Base-by-base conservation (phyloP, 441 rosid species). In the Euphorbia schlechtendalii region DNA sequence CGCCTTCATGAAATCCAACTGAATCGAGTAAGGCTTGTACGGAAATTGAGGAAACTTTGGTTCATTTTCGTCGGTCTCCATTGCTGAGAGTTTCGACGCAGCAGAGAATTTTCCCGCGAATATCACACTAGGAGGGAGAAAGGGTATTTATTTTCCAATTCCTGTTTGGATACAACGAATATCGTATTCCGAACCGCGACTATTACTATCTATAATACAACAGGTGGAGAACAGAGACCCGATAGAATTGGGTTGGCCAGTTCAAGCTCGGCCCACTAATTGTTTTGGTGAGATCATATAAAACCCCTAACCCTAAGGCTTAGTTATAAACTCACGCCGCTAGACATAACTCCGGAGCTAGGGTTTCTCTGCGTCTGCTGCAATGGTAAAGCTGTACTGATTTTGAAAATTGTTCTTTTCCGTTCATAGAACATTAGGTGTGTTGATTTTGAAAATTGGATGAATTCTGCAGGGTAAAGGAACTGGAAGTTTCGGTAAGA, bases 401-500 rank as follows among this genome's bases (percentile, higher is more conserved):
- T 27, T 27, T 27, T 27, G 30, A 27, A n/a, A 18, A 3, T 17
- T 36, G 0, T n/a, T 14, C 7, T 17, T 4, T 8, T 3, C 1
- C 13, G 12, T n/a, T 9, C 15, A 12, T 5, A 2, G 10, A 21
- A 46, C 5, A 49, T 0, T 7, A 8, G 0, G 12, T 27, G n/a
- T 32, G 0, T 49, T 6, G 2, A 15, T 27, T 27, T 3, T 28
- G 30, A 30, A 22, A 38, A 10, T 6, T 38, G 32, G 34, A 34
- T 43, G 5, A 59, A 48, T 54, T 12, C 28, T 65, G 56, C 80
- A 92, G 98, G 96, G 97, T 24, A 92, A 92, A 80, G 97, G 96
- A 72, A 92, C 98, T 8, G 96, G 91, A 67, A 90, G 97, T 81
- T 92, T 92, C 49, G 97, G 98, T 60, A 87, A 92, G 86, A 77